Evolutionary conservation across 768 basidiomycete genomes (phyloP), one percentile per base, ranked within the genome.

Genomic region (Termitomyces heimii): DNA sequence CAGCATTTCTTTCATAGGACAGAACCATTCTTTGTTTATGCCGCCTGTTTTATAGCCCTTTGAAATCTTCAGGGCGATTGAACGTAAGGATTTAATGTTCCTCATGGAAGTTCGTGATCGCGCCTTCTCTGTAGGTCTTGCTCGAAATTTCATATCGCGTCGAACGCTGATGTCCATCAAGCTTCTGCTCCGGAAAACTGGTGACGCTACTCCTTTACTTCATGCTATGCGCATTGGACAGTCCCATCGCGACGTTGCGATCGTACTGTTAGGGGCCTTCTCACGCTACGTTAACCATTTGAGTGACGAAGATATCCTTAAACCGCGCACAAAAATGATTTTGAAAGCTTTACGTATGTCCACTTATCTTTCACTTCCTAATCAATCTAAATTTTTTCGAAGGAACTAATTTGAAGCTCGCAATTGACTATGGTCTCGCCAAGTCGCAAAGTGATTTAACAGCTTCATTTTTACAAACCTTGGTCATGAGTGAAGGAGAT

Each of bases 401-500:
- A 57, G 89, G 89, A 43, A 80, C 83, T 18, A 93, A 95, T 68
- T 81, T 98, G 54, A 95, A 96, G 68, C 80, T 94, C 45, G 95
- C 94, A 2, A 97, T 98, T 52, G 91, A 94, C 66, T 87, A 87
- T 63, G 92, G 92, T 20, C 78, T 96, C 42, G 82, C 88, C 60
- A 85, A 83, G 64, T 84, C 86, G 0, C 88, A 92, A 67, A 88
- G 83, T 59, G 87, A 92, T 65, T 79, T 98, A 45, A 89, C 92
- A 50, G 90, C 95, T 4, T 94, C 92, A 0, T 98, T 95, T 71
- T 75, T 98, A 65, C 95, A 98, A 73, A 93, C 93, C 16, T 75
- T 98, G 35, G 84, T 98, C 63, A 98, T 98, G 95, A 93, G 90
- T 55, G 94, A 97, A 76, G 95, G 95, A 16, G 91, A 95, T 63